Evolutionary conservation across 495 filamentous ascomycete species (phyloP).

Genomic region (Oleoguttula mirabilis): DNA sequence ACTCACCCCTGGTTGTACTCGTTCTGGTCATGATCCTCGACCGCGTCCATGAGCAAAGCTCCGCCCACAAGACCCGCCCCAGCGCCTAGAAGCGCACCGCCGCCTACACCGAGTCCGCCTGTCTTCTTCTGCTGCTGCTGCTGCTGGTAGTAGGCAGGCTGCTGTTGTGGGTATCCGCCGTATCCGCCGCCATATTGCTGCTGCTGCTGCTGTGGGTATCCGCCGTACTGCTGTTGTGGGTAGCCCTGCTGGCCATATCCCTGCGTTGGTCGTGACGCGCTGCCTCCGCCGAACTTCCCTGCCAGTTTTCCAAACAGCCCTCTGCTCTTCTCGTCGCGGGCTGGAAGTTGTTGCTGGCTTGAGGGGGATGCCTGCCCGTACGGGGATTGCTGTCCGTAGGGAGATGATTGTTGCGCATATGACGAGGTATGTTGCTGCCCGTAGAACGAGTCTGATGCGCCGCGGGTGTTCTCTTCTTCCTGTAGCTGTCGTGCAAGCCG

Average conservation of each 20-base stretch:
- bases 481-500: slow-evolving; percentile 64
- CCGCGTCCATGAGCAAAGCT: slow-evolving; percentile 15
- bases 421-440: slow-evolving; percentile 22
- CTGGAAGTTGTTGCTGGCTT: slow-evolving; percentile 24
- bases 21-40: slow-evolving; percentile 13
- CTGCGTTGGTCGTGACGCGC: not conserved
- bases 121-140: slow-evolving; percentile 26
- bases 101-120: slow-evolving; percentile 20
- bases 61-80: slow-evolving; percentile 25
- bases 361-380: slow-evolving; percentile 23
- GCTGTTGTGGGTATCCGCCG: slow-evolving; percentile 23
- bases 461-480: slow-evolving; percentile 59
- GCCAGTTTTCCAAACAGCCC: slow-evolving; percentile 46
- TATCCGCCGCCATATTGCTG: too few species aligned
- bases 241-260: slow-evolving; percentile 4
- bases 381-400: not conserved
- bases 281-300: slow-evolving; percentile 22
- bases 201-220: slow-evolving; percentile 32
- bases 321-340: slow-evolving; percentile 34
- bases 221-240: slow-evolving; percentile 17
- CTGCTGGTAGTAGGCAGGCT: slow-evolving; percentile 25
- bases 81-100: slow-evolving; percentile 17
- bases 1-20: slow-evolving; percentile 3
- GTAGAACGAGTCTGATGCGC: slow-evolving; percentile 40
- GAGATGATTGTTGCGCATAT: too few species aligned